phyloP scores from a whole-genome alignment of 345 rosid genomes.

The Sonneratia alba region DNA sequence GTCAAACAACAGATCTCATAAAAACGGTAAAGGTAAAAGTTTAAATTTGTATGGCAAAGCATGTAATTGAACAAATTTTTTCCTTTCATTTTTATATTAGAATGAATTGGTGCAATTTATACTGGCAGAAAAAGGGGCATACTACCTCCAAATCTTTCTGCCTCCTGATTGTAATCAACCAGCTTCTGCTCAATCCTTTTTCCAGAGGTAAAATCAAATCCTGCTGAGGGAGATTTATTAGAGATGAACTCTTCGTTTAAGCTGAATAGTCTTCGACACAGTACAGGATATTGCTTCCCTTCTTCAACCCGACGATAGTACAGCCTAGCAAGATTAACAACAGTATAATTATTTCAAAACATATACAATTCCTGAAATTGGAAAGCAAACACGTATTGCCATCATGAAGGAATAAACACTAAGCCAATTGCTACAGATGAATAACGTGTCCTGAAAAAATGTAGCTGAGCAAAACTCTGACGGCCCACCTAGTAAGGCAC shows the following conservation, averaged over 20 bases:
- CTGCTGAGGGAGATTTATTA: conserved; percentile 58
- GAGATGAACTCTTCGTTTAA: conserved; percentile 81
- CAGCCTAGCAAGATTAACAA: conserved; percentile 39
- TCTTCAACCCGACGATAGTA: conserved; percentile 88
- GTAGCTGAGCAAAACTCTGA: background rate
- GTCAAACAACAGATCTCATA: background rate
- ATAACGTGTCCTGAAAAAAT: background rate
- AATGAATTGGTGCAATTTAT: background rate
- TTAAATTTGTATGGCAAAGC: background rate
- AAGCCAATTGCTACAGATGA: background rate
- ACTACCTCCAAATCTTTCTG: conserved; percentile 93
- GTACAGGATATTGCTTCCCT: conserved; percentile 78
- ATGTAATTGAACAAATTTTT: background rate
- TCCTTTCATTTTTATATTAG: background rate
- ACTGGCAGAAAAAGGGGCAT: background rate
- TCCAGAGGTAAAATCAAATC: conserved; percentile 84
- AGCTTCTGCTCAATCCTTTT: conserved; percentile 89
- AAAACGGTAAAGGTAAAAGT: background rate
- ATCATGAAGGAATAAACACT: background rate
- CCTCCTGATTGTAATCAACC: conserved; percentile 87
- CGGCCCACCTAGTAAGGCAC: background rate
- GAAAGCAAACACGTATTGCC: background rate
- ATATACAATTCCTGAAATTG: background rate
- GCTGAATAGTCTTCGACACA: conserved; percentile 66
- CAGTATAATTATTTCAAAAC: background rate